Evolutionary conservation across 768 basidiomycete genomes (phyloP).

Genomic region (Russula olivacea): DNA sequence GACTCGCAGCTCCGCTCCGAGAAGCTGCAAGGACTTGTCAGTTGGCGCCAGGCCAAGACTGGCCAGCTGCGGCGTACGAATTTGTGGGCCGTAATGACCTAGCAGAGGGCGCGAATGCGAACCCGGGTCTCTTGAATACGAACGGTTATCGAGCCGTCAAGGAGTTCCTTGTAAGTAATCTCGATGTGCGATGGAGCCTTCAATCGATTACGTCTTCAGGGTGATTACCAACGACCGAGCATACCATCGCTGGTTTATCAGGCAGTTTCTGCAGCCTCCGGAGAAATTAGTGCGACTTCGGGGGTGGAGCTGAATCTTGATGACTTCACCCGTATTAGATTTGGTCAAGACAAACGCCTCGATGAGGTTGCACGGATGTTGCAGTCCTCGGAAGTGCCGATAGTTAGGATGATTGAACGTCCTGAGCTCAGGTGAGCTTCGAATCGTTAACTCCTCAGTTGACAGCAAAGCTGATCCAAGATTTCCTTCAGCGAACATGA

Average conservation of each 20-base stretch:
- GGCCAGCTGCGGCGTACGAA: slow-evolving; percentile 63
- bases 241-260: slow-evolving; percentile 17
- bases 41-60: slow-evolving; percentile 64
- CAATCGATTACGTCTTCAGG: slow-evolving; percentile 2
- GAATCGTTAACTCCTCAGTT: background rate
- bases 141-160: slow-evolving; percentile 54
- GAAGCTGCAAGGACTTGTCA: slow-evolving; percentile 87
- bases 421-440: slow-evolving; percentile 60
- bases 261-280: slow-evolving; percentile 37
- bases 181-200: background rate
- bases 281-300: slow-evolving; percentile 53
- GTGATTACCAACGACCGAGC: slow-evolving; percentile 11
- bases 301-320: slow-evolving; percentile 69
- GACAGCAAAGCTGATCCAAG: background rate
- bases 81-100: slow-evolving; percentile 72
- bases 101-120: slow-evolving; percentile 51
- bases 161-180: slow-evolving; percentile 48
- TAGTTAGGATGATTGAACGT: slow-evolving; percentile 58
- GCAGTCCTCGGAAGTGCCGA: slow-evolving; percentile 66
- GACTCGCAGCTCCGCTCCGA: slow-evolving; percentile 68
- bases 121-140: slow-evolving; percentile 40
- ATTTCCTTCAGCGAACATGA: slow-evolving; percentile 67
- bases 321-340: slow-evolving; percentile 77
- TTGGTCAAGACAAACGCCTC: slow-evolving; percentile 82
- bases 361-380: slow-evolving; percentile 91